These are phyloP conservation scores for Diaporthe velutina DNA, from an alignment of 2,329 filamentous ascomycete genomes.

Conservation along the genomic window DNA sequence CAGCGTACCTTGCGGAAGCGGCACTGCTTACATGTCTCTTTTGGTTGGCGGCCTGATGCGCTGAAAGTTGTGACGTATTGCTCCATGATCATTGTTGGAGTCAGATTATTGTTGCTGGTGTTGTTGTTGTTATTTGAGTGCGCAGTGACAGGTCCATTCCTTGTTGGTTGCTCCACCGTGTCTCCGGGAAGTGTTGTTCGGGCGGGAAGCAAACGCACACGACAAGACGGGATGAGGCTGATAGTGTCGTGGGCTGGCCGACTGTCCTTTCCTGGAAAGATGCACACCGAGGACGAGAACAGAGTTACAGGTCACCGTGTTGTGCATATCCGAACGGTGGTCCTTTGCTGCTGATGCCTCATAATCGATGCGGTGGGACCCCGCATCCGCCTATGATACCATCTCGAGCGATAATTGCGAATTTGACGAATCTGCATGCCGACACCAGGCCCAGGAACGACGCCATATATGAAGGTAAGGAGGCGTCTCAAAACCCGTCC, in stretches of 20 bases:
- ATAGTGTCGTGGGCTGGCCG: slow-evolving; percentile 10
- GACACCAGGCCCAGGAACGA: slow-evolving; percentile 24
- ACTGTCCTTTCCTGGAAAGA: slow-evolving; percentile 22
- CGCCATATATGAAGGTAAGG: slow-evolving; percentile 36
- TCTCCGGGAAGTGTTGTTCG: slow-evolving; percentile 5
- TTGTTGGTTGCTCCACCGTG: slow-evolving; percentile 8
- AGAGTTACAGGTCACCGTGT: slow-evolving; percentile 35
- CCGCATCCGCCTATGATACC: slow-evolving; percentile 39
- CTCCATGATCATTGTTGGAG: slow-evolving; percentile 34
- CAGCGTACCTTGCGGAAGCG: slow-evolving; percentile 38
- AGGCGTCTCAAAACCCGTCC: neutral
- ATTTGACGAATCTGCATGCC: slow-evolving; percentile 35
- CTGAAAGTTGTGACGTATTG: slow-evolving; percentile 40
- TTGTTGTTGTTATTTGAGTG: neutral
- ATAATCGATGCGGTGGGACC: slow-evolving; percentile 35
- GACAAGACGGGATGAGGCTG: slow-evolving; percentile 13
- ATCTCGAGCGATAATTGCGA: slow-evolving; percentile 40
- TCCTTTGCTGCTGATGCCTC: neutral
- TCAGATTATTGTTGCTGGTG: neutral
- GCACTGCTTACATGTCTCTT: slow-evolving; percentile 40
- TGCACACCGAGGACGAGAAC: slow-evolving; percentile 30
- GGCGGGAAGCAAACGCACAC: neutral
- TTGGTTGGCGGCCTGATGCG: slow-evolving; percentile 37
- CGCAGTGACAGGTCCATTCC: slow-evolving; percentile 17
- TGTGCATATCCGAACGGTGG: slow-evolving; percentile 37